Conservation (phyloP, 2,329 filamentous ascomycete genomes). For the Berkeleyomyces basicola region DNA sequence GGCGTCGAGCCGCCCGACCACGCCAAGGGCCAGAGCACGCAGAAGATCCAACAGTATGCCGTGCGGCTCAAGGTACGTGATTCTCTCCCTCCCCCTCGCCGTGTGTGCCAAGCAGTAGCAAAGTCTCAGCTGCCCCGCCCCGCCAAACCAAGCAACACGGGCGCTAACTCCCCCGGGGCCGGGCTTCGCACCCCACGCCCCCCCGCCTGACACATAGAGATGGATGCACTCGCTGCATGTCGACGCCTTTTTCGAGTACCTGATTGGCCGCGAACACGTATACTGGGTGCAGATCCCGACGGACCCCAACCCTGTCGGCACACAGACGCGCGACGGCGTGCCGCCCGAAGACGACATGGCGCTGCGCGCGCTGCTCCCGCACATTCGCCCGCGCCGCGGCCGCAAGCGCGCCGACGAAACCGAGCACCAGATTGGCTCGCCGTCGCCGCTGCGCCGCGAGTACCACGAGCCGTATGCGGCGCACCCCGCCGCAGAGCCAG, state of each 20-base stretch:
- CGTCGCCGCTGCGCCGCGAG: conserved; percentile 46
- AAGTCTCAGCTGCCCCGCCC: too few relatives aligned
- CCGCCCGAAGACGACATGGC: conserved; percentile 78
- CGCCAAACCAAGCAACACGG: too few relatives aligned
- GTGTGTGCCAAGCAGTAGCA: background rate
- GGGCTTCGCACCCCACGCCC: background rate
- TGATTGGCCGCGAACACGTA: conserved; percentile 44
- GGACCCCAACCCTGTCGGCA: conserved; percentile 42
- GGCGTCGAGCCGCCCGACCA: conserved; percentile 73
- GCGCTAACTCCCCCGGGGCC: too few relatives aligned
- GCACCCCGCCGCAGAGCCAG: background rate
- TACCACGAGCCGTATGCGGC: background rate
- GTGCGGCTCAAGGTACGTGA: conserved; percentile 65
- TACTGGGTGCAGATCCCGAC: conserved; percentile 68
- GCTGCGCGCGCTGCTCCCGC: conserved; percentile 64
- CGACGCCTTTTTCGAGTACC: conserved; percentile 85
- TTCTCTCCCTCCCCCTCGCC: background rate
- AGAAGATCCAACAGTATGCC: conserved; percentile 90
- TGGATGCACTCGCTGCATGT: conserved; percentile 98
- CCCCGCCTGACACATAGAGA: conserved; percentile 34
- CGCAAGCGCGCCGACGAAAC: conserved; percentile 48
- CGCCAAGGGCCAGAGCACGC: conserved; percentile 72
- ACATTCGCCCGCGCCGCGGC: conserved; percentile 48
- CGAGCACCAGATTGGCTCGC: conserved; percentile 30
- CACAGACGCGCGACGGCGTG: conserved; percentile 62